A percentile compares a stretch with the other conserved stretches of the same genome.
These are phyloP conservation scores for Apiotrichum gracile DNA, from an alignment of 1,284 basidiomycete species.

Conservation along the genomic window DNA sequence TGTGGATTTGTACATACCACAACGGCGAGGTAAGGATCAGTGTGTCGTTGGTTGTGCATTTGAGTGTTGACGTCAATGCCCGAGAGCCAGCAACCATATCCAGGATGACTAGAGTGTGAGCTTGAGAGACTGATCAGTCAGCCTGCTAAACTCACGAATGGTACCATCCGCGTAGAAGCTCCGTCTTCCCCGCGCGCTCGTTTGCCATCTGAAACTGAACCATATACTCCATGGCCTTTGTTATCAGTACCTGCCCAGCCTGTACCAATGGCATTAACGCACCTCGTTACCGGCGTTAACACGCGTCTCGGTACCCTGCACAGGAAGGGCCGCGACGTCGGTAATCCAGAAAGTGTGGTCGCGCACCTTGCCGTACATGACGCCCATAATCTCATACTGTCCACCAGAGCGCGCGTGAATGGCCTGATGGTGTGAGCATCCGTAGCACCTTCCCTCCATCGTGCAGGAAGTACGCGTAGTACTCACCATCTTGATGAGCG, in stretches of 20 bases:
- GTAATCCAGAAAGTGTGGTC: slow-evolving; percentile 81
- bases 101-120: slow-evolving; percentile 60
- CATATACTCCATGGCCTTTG: slow-evolving; percentile 90
- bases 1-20: slow-evolving; percentile 58
- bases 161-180: slow-evolving; percentile 97
- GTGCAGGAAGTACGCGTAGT: neutral
- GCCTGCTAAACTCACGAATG: slow-evolving; percentile 58
- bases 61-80: slow-evolving; percentile 97
- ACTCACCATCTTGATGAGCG: slow-evolving; percentile 93
- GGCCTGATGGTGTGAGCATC: slow-evolving; percentile 56
- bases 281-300: slow-evolving; percentile 89
- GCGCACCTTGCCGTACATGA: slow-evolving; percentile 96
- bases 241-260: neutral
- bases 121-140: neutral
- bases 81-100: slow-evolving; percentile 95
- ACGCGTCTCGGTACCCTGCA: slow-evolving; percentile 97
- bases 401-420: slow-evolving; percentile 97
- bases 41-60: slow-evolving; percentile 85
- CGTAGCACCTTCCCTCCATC: neutral
- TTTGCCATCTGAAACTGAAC: slow-evolving; percentile 80
- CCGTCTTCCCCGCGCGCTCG: slow-evolving; percentile 70
- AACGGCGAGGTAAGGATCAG: slow-evolving; percentile 95
- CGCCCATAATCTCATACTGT: slow-evolving; percentile 97
- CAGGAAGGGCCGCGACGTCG: slow-evolving; percentile 94
- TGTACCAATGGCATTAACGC: neutral